A percentile compares a stretch with the other conserved stretches of the same genome.
phyloP scores from a whole-genome alignment of 495 filamentous ascomycete species.

The Daldinia concentrica region DNA sequence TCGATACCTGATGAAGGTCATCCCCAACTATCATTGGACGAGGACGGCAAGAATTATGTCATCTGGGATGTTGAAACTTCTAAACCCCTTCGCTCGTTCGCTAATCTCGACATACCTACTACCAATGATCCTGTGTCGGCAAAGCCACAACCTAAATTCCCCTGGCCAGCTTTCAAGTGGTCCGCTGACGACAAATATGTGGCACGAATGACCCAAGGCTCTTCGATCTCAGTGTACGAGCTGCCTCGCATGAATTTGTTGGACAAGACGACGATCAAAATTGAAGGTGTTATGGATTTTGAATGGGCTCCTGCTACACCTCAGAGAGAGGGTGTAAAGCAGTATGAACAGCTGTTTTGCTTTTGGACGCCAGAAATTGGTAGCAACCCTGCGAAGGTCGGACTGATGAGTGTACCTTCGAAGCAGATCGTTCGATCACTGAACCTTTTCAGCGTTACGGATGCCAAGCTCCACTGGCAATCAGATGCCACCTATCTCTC shows the following conservation, averaged over 20 bases:
- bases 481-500: conserved; percentile 92
- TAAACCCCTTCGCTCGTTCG: conserved; percentile 91
- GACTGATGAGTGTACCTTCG: conserved; percentile 92
- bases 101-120: conserved; percentile 80
- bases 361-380: conserved; percentile 99
- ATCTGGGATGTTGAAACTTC: conserved; percentile 96
- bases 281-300: conserved; percentile 96
- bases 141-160: conserved; percentile 86
- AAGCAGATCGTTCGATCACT: conserved; percentile 92
- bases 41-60: conserved; percentile 98
- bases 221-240: conserved; percentile 94
- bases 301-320: conserved; percentile 92
- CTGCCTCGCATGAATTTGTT: conserved; percentile 90
- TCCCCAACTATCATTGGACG: conserved; percentile 82
- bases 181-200: conserved; percentile 97
- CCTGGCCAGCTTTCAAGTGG: conserved; percentile 99
- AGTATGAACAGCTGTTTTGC: conserved; percentile 93
- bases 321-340: conserved; percentile 80
- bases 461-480: conserved; percentile 98
- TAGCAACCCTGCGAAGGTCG: conserved; percentile 97
- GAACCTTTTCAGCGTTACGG: conserved; percentile 96
- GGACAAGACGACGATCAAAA: conserved; percentile 88
- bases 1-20: conserved; percentile 85
- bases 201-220: conserved; percentile 85
- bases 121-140: conserved; percentile 52